Evolutionary conservation across 1,284 basidiomycete genomes (phyloP).

Genomic region (Rhodotorula sp.): DNA sequence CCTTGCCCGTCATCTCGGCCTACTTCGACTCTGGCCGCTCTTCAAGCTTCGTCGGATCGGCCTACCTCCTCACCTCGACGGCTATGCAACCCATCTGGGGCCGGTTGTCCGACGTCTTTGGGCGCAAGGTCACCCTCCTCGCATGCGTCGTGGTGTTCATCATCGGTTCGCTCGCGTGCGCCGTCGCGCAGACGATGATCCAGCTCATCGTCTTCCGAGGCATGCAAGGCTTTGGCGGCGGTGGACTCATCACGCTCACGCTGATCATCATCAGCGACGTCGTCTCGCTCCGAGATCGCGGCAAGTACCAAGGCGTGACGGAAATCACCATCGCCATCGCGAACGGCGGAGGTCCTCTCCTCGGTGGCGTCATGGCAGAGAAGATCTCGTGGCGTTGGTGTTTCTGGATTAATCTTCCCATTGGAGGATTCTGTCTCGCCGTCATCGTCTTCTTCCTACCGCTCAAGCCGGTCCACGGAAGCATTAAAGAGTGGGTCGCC

Average conservation of each 20-base stretch:
- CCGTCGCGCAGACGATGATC: conserved; percentile 63
- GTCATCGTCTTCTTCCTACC: conserved; percentile 65
- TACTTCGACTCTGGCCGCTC: conserved; percentile 67
- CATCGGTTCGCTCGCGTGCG: conserved; percentile 53
- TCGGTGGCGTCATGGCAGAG: conserved; percentile 54
- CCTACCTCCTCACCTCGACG: conserved; percentile 64
- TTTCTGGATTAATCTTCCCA: conserved; percentile 31
- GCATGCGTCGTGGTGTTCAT: conserved; percentile 59
- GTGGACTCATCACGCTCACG: conserved; percentile 64
- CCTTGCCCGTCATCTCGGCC: conserved; percentile 55
- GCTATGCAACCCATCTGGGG: conserved; percentile 67
- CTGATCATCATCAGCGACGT: conserved; percentile 67
- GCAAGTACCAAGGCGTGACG: conserved; percentile 51
- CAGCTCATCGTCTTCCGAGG: conserved; percentile 71
- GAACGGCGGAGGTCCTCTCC: conserved; percentile 50
- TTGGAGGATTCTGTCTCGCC: conserved; percentile 58
- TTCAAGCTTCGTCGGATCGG: conserved; percentile 67
- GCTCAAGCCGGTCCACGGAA: conserved; percentile 63
- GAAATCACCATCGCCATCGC: conserved; percentile 47
- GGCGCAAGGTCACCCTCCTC: conserved; percentile 63
- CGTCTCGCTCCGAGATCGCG: conserved; percentile 60
- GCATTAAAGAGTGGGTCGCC: conserved; percentile 51
- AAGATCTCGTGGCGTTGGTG: conserved; percentile 60
- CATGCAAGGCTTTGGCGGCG: conserved; percentile 66
- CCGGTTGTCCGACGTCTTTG: conserved; percentile 71